Conservation (phyloP, 805 yeast genomes). For the Scheffersomyces spartinae region DNA sequence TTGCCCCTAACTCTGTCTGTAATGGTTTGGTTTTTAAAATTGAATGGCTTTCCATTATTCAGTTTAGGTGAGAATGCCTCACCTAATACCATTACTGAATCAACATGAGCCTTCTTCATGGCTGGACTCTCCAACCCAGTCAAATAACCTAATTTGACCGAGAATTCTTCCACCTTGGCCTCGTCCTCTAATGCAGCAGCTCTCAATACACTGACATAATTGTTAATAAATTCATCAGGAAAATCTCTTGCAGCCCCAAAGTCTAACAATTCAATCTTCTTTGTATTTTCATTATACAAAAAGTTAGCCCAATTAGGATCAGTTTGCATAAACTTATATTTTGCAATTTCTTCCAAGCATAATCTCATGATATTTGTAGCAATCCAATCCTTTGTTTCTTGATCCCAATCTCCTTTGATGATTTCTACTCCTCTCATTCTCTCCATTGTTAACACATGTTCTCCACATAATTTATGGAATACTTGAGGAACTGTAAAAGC, state of each 20-base stretch:
- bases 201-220: constrained; percentile 61
- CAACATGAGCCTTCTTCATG: constrained; percentile 89
- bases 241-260: constrained; percentile 92
- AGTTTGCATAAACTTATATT: constrained; percentile 89
- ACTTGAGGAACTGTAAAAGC: constrained; percentile 77
- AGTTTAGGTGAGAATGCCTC: constrained; percentile 71
- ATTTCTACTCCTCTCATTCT: constrained; percentile 76
- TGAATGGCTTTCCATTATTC: constrained; percentile 41
- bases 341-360: constrained; percentile 75
- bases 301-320: constrained; percentile 99
- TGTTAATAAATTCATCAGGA: constrained; percentile 49
- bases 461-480: constrained; percentile 64
- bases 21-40: constrained; percentile 78
- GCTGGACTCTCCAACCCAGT: constrained; percentile 82
- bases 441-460: constrained; percentile 83
- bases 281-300: constrained; percentile 60
- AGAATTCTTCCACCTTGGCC: constrained; percentile 47
- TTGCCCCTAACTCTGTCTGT: constrained; percentile 87
- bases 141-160: constrained; percentile 70
- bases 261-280: constrained; percentile 76
- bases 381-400: constrained; percentile 66
- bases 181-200: constrained; percentile 67
- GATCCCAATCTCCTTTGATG: constrained; percentile 63
- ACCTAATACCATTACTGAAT: constrained; percentile 80
- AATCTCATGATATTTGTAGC: constrained; percentile 80